Evolutionary conservation across 179 eudicot species (phyloP).

Genomic region (Silene vulgaris): DNA sequence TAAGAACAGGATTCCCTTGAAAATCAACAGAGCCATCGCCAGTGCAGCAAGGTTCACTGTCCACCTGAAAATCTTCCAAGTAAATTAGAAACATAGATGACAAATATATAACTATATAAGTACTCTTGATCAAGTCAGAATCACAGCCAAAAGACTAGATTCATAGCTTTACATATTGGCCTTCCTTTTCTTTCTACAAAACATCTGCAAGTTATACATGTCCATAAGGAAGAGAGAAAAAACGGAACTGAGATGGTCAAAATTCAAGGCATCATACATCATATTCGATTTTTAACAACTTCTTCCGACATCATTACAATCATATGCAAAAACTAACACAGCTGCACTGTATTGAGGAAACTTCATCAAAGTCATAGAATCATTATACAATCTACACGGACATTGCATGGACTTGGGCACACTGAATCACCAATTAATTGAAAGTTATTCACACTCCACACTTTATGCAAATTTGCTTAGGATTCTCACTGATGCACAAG

Average conservation of each 20-base stretch:
- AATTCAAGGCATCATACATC: background rate
- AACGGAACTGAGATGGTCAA: background rate
- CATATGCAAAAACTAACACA: too few species aligned
- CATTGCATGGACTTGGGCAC: background rate
- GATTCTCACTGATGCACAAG: too few species aligned
- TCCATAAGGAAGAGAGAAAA: too few species aligned
- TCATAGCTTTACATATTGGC: too few species aligned
- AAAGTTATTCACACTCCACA: too few species aligned
- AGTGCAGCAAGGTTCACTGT: slow-evolving; percentile 16
- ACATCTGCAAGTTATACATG: too few species aligned
- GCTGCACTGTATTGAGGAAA: too few species aligned
- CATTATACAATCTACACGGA: background rate
- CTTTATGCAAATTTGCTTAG: too few species aligned
- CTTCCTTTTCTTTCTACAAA: too few species aligned
- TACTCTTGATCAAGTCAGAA: background rate
- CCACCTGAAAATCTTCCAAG: slow-evolving; percentile 18
- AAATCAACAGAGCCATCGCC: slow-evolving; percentile 33
- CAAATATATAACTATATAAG: background rate
- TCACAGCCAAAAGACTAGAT: too few species aligned
- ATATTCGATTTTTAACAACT: background rate
- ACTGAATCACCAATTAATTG: too few species aligned
- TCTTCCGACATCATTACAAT: background rate
- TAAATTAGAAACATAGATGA: background rate
- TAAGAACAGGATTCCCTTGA: slow-evolving; percentile 30
- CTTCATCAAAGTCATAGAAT: background rate